A percentile compares a stretch with the other conserved stretches of the same genome.
phyloP scores from a whole-genome alignment of 2,329 filamentous ascomycete genomes.

The Parastagonospora nodorum region DNA sequence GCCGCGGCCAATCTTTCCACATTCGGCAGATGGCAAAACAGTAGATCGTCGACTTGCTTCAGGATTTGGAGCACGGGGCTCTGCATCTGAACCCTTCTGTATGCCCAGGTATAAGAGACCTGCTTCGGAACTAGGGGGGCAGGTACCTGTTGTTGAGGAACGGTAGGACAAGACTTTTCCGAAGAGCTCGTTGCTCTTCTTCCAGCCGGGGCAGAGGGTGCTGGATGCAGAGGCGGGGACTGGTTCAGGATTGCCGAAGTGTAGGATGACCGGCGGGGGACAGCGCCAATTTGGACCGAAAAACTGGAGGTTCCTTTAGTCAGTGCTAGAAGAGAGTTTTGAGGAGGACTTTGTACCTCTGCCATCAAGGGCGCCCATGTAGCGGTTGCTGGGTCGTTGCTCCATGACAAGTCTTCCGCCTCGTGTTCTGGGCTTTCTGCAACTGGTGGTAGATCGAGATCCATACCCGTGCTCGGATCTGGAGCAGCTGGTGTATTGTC shows the following conservation, averaged over 20 bases:
- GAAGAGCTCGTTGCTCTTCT: constrained; percentile 38
- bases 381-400: constrained; percentile 23
- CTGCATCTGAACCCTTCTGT: constrained; percentile 37
- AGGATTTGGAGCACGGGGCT: constrained; percentile 36
- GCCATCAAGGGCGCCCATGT: constrained; percentile 36
- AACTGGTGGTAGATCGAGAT: constrained; percentile 20
- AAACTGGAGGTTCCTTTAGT: constrained; percentile 18
- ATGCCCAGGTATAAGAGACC: constrained; percentile 37
- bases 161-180: constrained; percentile 30
- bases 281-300: constrained; percentile 36
- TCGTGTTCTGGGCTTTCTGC: constrained; percentile 13
- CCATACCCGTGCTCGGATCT: constrained; percentile 11
- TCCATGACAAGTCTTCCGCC: constrained; percentile 16
- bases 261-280: constrained; percentile 36
- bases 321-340: neutral
- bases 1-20: constrained; percentile 32
- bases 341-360: constrained; percentile 17
- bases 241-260: constrained; percentile 29
- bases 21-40: constrained; percentile 31
- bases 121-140: constrained; percentile 22
- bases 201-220: constrained; percentile 32
- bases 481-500: constrained; percentile 3
- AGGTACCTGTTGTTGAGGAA: constrained; percentile 9
- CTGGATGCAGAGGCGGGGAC: constrained; percentile 3
- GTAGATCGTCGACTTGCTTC: constrained; percentile 35